Evolutionary conservation across 805 yeast genomes (phyloP), one percentile per base, ranked within the genome.

Genomic region (Saturnispora diversa): DNA sequence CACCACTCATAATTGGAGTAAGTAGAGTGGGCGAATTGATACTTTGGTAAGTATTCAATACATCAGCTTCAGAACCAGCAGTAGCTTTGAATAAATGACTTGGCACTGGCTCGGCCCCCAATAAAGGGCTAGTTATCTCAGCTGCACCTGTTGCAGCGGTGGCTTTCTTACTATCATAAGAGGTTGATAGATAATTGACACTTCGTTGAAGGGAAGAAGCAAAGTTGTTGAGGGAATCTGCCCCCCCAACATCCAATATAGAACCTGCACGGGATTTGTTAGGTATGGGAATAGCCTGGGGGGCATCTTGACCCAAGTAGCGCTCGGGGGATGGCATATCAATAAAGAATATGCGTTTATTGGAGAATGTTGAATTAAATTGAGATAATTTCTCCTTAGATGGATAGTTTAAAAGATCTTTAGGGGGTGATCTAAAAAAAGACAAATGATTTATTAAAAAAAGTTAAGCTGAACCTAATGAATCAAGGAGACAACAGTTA

Each of bases 211-310:
- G 45, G 2, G 66, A 62, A 2, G 58, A 54, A 2, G 64, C 65
- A 51, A 64, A 63, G 39, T 61, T 63, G 40, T 56, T 60, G 13
- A 62, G 37, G 2, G 68, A 62, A 39, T 62, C 56, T 7, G 53
- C 60, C 1, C 68, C 69, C 2, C 67, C 68, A 13, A 46, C 45
- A 40, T 64, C 66, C 22, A 63, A 41, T 5, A 62, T 37, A 0
- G 66, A 61, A n/a, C 59, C 44, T 38, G 66, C 43, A 37, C 66
- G 45, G 1, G 56, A 47, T 23, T 24, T 29, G 5, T 20, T 15
- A 17, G 33, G 17, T 6, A 43, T 43, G 12, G 46, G 46, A 31
- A 39, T 27, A 19, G 31, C n/a, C n/a, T n/a, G n/a, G n/a, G n/a
- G n/a, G n/a, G n/a, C n/a, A n/a, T 22, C 27, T 12, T 12, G 16